Base-by-base conservation (phyloP, 2,329 filamentous ascomycete species). In the Ceratocystis lukuohia region DNA sequence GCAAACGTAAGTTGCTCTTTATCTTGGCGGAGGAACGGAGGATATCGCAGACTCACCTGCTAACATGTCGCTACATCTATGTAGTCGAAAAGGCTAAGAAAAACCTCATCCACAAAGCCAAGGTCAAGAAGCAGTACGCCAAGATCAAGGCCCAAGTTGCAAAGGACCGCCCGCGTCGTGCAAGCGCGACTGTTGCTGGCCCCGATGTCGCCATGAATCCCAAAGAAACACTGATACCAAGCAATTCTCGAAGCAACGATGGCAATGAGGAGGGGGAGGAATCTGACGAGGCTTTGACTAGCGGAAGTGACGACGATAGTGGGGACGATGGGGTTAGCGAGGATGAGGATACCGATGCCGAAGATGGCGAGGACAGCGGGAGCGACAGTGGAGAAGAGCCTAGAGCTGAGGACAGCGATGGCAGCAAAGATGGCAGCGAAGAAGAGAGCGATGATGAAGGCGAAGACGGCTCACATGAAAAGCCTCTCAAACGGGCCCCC, bases 111-210 rank as follows among this genome's bases (percentile, higher is more conserved):
- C 85, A 91, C 75, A 95, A 94, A 75, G 91, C 92, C 68, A 96
- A 96, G 76, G 81, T 96, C 69, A 94, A 93, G 77, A 96, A 96
- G 76, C 84, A 88, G 53, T 96, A 96, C 74, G 88, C 88, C 69
- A 96, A 96, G 76, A 79, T 96, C 70, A 93, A 92, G 76, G 85
- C 74, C 4, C 72, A 62, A 30, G 61, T 61, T 12, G 41, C 57
- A 37, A 62, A 48, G 22, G 66, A 63, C 6, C 44, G n/a, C 45
- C 63, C 64, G 33, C 65, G 33, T 15, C 65, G 64, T 62, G 62
- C 37, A 3, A 30, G 37, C 15, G 20, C 20, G 28, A 48, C 61
- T 5, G 45, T 22, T 33, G 37, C 59, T 15, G 66, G 64, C 33
- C 48, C 63, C 44, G 65, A 61, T 45, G 64, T 44, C 3, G 22